Evolutionary conservation across 2,329 filamentous ascomycete genomes (phyloP).

Genomic region (Penicillium sp.): DNA sequence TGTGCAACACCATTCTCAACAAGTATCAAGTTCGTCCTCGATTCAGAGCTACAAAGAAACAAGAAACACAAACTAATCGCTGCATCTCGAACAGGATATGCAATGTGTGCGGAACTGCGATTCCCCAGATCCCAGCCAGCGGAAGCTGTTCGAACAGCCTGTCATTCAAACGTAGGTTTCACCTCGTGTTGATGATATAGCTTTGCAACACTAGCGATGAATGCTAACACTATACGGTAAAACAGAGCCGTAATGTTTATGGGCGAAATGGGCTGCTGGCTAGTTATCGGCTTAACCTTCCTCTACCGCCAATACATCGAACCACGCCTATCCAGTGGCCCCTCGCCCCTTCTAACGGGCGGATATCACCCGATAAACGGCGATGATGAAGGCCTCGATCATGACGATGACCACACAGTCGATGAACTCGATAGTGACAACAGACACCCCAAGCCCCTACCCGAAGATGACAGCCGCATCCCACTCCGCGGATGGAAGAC

Average conservation of each 20-base stretch:
- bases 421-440: slow-evolving; percentile 42
- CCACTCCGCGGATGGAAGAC: slow-evolving; percentile 69
- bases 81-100: slow-evolving; percentile 63
- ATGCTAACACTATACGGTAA: background rate
- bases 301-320: slow-evolving; percentile 61
- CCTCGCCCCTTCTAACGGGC: slow-evolving; percentile 44
- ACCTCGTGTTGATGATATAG: background rate
- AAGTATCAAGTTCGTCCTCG: slow-evolving; percentile 75
- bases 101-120: slow-evolving; percentile 94
- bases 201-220: background rate
- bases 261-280: slow-evolving; percentile 93
- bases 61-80: slow-evolving; percentile 7
- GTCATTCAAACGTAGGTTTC: slow-evolving; percentile 75
- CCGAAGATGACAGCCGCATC: slow-evolving; percentile 55
- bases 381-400: slow-evolving; percentile 47
- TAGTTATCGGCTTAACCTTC: slow-evolving; percentile 71
- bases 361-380: slow-evolving; percentile 66
- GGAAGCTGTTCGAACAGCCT: slow-evolving; percentile 82
- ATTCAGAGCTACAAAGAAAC: background rate
- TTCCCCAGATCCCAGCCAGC: slow-evolving; percentile 62
- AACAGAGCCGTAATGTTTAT: slow-evolving; percentile 85
- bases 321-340: slow-evolving; percentile 36
- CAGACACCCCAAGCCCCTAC: slow-evolving; percentile 52
- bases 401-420: slow-evolving; percentile 47
- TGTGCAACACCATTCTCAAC: slow-evolving; percentile 94